Conservation (phyloP, 2,329 filamentous ascomycete genomes). For the Xylariaceae sp. region DNA sequence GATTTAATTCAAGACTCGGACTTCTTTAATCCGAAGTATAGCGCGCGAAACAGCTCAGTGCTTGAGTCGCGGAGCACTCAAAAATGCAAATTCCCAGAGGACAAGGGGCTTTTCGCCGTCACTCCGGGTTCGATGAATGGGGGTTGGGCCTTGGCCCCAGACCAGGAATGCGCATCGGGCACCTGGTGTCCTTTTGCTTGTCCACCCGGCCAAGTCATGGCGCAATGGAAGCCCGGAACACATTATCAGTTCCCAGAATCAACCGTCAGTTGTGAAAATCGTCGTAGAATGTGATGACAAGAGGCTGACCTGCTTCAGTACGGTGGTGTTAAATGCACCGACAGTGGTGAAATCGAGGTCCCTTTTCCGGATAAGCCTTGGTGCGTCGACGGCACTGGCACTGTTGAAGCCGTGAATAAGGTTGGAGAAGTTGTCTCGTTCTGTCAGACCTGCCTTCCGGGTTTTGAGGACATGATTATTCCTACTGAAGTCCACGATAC, state of each 20-base stretch:
- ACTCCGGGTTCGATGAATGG: constrained; percentile 67
- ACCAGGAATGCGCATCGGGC: constrained; percentile 68
- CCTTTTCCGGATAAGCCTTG: constrained; percentile 70
- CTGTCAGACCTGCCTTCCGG: constrained; percentile 79
- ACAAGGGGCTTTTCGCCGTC: constrained; percentile 68
- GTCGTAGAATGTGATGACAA: background rate
- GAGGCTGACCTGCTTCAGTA: constrained; percentile 51
- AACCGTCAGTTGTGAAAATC: constrained; percentile 58
- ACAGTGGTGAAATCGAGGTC: constrained; percentile 66
- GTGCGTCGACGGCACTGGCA: constrained; percentile 69
- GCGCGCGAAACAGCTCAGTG: constrained; percentile 30
- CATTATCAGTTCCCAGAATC: constrained; percentile 71
- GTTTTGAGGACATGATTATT: constrained; percentile 82
- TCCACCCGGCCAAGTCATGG: constrained; percentile 73
- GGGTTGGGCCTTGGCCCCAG: constrained; percentile 80
- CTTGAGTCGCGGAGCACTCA: constrained; percentile 55
- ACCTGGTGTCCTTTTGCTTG: constrained; percentile 78
- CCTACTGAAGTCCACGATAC: constrained; percentile 66
- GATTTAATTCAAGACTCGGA: constrained; percentile 32
- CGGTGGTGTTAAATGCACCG: constrained; percentile 73
- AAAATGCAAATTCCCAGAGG: constrained; percentile 65
- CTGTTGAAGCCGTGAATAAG: constrained; percentile 69
- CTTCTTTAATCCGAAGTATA: constrained; percentile 35
- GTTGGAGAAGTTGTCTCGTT: constrained; percentile 65
- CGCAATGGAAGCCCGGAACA: constrained; percentile 75